phyloP scores from a whole-genome alignment of 345 rosid species.

The Conringia planisiliqua region DNA sequence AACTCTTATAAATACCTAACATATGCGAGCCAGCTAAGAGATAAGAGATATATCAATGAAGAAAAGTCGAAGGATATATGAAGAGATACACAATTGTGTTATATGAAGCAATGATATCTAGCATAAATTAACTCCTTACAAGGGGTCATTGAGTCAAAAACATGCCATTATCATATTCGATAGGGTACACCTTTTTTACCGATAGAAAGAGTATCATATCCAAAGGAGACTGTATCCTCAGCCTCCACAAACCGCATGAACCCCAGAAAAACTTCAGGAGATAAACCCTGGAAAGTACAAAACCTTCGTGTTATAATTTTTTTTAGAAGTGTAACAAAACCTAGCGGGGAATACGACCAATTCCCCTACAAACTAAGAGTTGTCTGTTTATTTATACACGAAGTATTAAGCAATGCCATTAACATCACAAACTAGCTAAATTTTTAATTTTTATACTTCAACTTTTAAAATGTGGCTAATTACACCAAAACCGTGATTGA shows the following conservation, averaged over 20 bases:
- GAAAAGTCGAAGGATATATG: background rate
- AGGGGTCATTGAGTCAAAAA: background rate
- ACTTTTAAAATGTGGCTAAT: too few species aligned
- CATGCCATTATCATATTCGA: background rate
- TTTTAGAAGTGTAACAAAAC: background rate
- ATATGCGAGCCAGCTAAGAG: background rate
- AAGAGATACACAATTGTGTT: background rate
- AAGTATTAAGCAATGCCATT: too few species aligned
- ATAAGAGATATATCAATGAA: background rate
- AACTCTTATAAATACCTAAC: background rate
- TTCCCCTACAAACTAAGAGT: too few species aligned
- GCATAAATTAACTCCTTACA: background rate
- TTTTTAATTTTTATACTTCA: too few species aligned
- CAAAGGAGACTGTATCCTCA: background rate
- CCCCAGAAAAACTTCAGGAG: background rate
- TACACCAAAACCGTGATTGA: too few species aligned
- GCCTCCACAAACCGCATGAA: background rate
- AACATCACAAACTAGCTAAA: too few species aligned
- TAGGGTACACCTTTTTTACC: background rate
- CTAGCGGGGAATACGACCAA: too few species aligned
- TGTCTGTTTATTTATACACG: too few species aligned
- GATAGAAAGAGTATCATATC: background rate
- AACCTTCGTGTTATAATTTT: background rate
- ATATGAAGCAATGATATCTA: background rate
- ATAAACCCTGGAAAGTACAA: background rate